Evolutionary conservation across 371 early-diverging fungal genomes (phyloP).

Genomic region (Mortierella sp.): DNA sequence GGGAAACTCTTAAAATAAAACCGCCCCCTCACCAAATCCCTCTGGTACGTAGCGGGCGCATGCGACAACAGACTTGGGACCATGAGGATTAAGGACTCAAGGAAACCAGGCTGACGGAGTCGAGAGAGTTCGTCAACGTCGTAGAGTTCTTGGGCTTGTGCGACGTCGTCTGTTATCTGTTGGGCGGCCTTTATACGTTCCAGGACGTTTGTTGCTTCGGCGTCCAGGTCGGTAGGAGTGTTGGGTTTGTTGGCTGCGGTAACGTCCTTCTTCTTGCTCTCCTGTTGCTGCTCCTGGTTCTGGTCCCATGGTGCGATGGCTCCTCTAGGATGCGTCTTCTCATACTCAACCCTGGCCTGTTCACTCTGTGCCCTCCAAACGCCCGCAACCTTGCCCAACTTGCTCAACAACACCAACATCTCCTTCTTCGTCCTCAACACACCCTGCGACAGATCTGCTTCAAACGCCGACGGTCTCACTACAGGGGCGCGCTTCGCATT

Average conservation of each 20-base stretch:
- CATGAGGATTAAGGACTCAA: constrained; percentile 17
- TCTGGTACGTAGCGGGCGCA: constrained; percentile 37
- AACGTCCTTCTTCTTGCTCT: background rate
- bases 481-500: constrained; percentile 8
- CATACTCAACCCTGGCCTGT: background rate
- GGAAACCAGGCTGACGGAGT: constrained; percentile 20
- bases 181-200: background rate
- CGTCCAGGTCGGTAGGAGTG: background rate
- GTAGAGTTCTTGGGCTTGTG: constrained; percentile 19
- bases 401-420: constrained; percentile 1
- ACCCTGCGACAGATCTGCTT: constrained; percentile 21
- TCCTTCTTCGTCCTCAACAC: constrained; percentile 18
- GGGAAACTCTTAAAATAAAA: constrained; percentile 44
- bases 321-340: background rate
- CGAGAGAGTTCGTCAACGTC: constrained; percentile 21
- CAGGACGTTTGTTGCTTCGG: background rate
- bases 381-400: background rate
- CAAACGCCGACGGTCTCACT: constrained; percentile 28
- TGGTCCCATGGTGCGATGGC: background rate
- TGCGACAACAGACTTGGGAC: constrained; percentile 39
- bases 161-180: constrained; percentile 20
- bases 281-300: background rate
- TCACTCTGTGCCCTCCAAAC: constrained; percentile 7
- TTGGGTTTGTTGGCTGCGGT: no score
- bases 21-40: constrained; percentile 34